phyloP scores from a whole-genome alignment of 805 yeast genomes.

The Nakazawaea pomicola region DNA sequence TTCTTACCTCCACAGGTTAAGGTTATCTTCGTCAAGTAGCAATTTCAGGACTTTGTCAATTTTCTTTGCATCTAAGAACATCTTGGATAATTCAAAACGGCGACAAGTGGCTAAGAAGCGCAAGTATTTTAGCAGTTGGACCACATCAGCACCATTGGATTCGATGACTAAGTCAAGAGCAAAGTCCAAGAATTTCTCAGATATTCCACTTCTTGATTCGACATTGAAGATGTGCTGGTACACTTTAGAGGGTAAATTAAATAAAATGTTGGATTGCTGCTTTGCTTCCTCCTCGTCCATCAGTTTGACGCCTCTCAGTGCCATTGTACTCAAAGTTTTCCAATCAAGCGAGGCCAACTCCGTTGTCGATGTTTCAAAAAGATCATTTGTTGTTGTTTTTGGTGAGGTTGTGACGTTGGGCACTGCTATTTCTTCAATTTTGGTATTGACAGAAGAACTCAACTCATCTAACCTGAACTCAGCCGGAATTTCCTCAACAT shows the following conservation, averaged over 20 bases:
- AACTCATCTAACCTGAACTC: not conserved
- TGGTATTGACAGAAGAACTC: no score
- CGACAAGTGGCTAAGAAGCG: not conserved
- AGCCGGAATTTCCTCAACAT: not conserved
- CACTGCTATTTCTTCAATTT: not conserved
- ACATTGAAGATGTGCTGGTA: not conserved
- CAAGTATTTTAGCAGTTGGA: not conserved
- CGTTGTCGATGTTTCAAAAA: no score
- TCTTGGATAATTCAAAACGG: not conserved
- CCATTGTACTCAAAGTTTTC: not conserved
- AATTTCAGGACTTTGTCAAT: not conserved
- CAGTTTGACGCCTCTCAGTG: not conserved
- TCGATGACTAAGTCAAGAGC: not conserved
- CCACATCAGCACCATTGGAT: not conserved
- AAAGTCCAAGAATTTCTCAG: not conserved
- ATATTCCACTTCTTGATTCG: constrained; percentile 2
- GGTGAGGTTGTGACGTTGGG: not conserved
- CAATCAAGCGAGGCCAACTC: no score
- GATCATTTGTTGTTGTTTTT: not conserved
- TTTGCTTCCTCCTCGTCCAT: no score
- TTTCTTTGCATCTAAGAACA: not conserved
- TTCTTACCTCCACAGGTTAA: not conserved
- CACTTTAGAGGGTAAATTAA: not conserved
- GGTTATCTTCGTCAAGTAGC: not conserved
- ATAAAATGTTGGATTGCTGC: not conserved